Evolutionary conservation across 2,329 filamentous ascomycete genomes (phyloP).

Genomic region (Clarireedia monteithiana): DNA sequence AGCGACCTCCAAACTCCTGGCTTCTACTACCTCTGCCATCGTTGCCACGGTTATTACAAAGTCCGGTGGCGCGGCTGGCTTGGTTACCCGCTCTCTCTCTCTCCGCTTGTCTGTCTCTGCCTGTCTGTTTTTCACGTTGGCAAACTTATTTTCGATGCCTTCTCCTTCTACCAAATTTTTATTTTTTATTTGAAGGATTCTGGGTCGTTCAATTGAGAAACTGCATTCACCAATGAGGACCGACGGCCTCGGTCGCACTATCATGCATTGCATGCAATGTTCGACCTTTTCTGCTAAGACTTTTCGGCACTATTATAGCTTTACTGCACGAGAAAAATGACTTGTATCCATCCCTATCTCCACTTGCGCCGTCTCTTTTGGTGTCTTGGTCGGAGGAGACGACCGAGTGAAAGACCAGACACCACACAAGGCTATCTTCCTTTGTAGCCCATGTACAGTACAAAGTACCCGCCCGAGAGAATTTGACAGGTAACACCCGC

Average conservation of each 20-base stretch:
- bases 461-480: background rate
- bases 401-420: background rate
- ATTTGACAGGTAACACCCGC: constrained; percentile 8
- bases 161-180: background rate
- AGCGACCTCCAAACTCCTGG: background rate
- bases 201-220: background rate
- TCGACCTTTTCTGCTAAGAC: background rate
- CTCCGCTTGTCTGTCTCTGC: background rate
- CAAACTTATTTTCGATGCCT: background rate
- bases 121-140: background rate
- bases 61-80: background rate
- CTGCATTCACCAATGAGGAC: background rate
- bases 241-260: background rate
- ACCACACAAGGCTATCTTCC: background rate
- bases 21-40: no score
- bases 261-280: constrained; percentile 6
- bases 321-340: background rate
- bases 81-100: background rate
- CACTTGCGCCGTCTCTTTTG: background rate
- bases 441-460: background rate
- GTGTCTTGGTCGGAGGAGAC: background rate
- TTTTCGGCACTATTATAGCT: constrained; percentile 2
- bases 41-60: background rate
- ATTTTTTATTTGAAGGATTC: background rate
- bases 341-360: background rate